Conservation (phyloP, 2,329 filamentous ascomycete genomes). For the Macrophomina pseudophaseolina region DNA sequence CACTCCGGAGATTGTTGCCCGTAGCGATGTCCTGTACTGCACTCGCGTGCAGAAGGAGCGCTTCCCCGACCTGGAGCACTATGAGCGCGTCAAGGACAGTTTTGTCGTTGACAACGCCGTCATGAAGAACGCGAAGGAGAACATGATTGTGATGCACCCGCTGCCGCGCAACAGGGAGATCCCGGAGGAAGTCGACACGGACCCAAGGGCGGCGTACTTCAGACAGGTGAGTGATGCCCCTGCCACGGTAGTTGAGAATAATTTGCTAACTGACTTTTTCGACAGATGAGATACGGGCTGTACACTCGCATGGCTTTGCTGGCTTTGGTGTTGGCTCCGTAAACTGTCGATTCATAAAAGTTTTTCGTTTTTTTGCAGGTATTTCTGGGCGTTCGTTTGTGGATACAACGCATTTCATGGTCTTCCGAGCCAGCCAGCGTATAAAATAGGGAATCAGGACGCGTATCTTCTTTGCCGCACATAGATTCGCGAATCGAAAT, state of each 20-base stretch:
- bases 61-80: slow-evolving; percentile 79
- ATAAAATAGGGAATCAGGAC: neutral
- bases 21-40: slow-evolving; percentile 93
- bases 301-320: slow-evolving; percentile 98
- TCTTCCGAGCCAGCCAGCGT: neutral
- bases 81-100: slow-evolving; percentile 84
- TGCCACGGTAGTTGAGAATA: neutral
- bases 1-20: slow-evolving; percentile 83
- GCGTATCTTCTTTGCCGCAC: neutral
- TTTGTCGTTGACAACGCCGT: slow-evolving; percentile 91
- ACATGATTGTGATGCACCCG: slow-evolving; percentile 95
- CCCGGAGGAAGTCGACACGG: slow-evolving; percentile 94
- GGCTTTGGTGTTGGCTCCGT: slow-evolving; percentile 81
- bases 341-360: neutral
- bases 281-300: slow-evolving; percentile 93
- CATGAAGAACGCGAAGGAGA: slow-evolving; percentile 86
- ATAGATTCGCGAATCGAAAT: slow-evolving; percentile 16
- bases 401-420: neutral
- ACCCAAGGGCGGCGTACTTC: slow-evolving; percentile 96
- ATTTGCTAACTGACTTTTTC: slow-evolving; percentile 48
- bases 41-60: slow-evolving; percentile 96
- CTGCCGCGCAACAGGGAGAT: slow-evolving; percentile 93
- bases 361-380: neutral
- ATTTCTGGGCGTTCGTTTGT: slow-evolving; percentile 12
- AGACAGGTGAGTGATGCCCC: slow-evolving; percentile 79